Evolutionary conservation across 106 monocot genomes (phyloP), one percentile per base, ranked within the genome.

Genomic region (Dendrobium nobile): DNA sequence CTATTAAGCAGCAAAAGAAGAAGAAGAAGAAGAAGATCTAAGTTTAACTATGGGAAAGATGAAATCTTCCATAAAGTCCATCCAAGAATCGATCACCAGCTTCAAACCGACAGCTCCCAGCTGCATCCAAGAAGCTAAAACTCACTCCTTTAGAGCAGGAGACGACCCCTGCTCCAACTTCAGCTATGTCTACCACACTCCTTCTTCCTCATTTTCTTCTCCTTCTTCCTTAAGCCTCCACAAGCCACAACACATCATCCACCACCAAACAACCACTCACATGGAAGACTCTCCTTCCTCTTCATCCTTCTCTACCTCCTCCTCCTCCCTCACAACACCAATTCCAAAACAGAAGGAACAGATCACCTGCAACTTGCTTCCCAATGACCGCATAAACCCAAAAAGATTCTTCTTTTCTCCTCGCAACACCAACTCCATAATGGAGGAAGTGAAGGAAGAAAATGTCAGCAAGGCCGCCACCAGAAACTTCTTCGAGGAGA

Each of bases 401-500:
- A 61, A 61, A n/a, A 61, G 61, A 61, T 61, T 61, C 61, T 61
- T 61, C 8, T 61, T 82, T 77, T 61, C 61, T n/a, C 61, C 61
- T 22, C 61, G 22, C 22, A 61, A 10, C 5, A 61, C 61, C 61
- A 61, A 61, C 7, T 61, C 61, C 61, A 61, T 61, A 6, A 61
- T 61, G 61, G 61, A 61, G 10, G 61, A 61, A 8, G 22, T 61
- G 4, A 61, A 61, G 61, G 5, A 65, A 7, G 8, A 4, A 18
- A 18, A 10, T 10, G 11, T 1, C 10, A 8, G 41, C 37, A 47
- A 78, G 40, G 33, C 54, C 0, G 54, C 56, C 18, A 51, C 5
- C 33, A 44, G 20, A 5, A 44, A 67, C 44, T 48, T 80, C 70
- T 81, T 41, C 51, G 61, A 75, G 40, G 84, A 75, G 43, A 91